phyloP scores from a whole-genome alignment of 345 rosid species.

The Excoecaria agallocha region DNA sequence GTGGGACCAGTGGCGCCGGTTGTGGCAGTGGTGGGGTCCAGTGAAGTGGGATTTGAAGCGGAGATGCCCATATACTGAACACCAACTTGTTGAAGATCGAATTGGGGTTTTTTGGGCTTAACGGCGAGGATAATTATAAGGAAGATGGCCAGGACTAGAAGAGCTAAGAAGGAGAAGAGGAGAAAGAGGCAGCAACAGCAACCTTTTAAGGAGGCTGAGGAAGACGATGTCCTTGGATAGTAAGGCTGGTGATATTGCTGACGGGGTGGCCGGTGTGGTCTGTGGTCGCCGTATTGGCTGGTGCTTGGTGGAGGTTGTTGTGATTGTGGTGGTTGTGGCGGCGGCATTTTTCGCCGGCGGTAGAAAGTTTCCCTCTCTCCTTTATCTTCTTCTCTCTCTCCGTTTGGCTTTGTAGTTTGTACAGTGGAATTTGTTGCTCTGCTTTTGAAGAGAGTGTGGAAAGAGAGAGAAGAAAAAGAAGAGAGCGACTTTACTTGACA shows the following conservation, averaged over 20 bases:
- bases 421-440: not conserved
- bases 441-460: not conserved
- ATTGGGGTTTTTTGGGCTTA: slow-evolving; percentile 95
- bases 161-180: slow-evolving; percentile 75
- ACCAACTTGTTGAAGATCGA: slow-evolving; percentile 95
- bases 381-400: not conserved
- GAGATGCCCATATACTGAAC: slow-evolving; percentile 88
- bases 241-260: slow-evolving; percentile 15
- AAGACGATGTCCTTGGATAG: slow-evolving; percentile 1
- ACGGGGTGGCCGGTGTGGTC: not conserved
- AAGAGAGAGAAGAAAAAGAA: not conserved
- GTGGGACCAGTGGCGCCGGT: slow-evolving; percentile 21
- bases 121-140: slow-evolving; percentile 80
- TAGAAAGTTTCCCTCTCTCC: not conserved
- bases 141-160: slow-evolving; percentile 63
- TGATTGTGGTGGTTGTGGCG: slow-evolving; percentile 1
- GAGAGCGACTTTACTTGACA: not conserved
- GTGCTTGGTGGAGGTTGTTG: not conserved
- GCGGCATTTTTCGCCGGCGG: not conserved
- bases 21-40: slow-evolving; percentile 40
- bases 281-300: slow-evolving; percentile 4
- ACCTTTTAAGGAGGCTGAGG: slow-evolving; percentile 79
- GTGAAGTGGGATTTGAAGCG: slow-evolving; percentile 37
- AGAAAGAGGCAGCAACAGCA: slow-evolving; percentile 98
- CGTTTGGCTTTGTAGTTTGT: not conserved